Evolutionary conservation across 106 monocot species (phyloP).

Genomic region (Platanthera zijinensis): DNA sequence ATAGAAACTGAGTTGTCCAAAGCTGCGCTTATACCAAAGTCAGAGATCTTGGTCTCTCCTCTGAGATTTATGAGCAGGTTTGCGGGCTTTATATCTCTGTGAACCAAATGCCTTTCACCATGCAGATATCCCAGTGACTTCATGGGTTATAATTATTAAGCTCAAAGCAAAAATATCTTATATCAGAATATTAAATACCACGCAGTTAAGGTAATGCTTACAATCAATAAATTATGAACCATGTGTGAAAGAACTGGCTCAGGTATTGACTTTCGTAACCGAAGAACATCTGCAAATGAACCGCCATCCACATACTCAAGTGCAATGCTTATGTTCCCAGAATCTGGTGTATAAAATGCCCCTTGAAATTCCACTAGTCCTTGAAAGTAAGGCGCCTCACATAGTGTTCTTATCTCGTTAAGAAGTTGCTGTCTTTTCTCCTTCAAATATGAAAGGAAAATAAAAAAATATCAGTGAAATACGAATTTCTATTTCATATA

Average conservation of each 20-base stretch:
- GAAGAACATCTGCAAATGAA: slow-evolving; percentile 83
- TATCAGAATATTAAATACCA: slow-evolving; percentile 7
- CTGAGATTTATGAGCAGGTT: slow-evolving; percentile 96
- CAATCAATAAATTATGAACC: slow-evolving; percentile 59
- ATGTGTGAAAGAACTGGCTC: slow-evolving; percentile 75
- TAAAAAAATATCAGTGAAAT: not conserved
- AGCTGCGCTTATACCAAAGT: slow-evolving; percentile 97
- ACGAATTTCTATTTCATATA: not conserved
- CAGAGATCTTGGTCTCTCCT: slow-evolving; percentile 90
- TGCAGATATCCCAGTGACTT: slow-evolving; percentile 88
- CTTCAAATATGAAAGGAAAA: slow-evolving; percentile 26
- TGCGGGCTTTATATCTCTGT: slow-evolving; percentile 98
- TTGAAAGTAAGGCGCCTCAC: slow-evolving; percentile 74
- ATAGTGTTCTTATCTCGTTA: slow-evolving; percentile 88
- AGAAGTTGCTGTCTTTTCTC: slow-evolving; percentile 94
- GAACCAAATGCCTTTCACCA: slow-evolving; percentile 78
- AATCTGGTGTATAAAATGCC: slow-evolving; percentile 90
- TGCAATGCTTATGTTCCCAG: slow-evolving; percentile 94
- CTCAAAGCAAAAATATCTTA: slow-evolving; percentile 5
- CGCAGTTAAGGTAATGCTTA: slow-evolving; percentile 27
- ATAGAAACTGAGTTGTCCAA: slow-evolving; percentile 84
- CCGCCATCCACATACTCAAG: slow-evolving; percentile 99
- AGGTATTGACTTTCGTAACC: slow-evolving; percentile 53
- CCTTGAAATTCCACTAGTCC: slow-evolving; percentile 96
- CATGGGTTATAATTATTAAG: slow-evolving; percentile 12